These are phyloP conservation scores for Daldinia concentrica DNA, from an alignment of 495 filamentous ascomycete genomes.

Conservation along the genomic window DNA sequence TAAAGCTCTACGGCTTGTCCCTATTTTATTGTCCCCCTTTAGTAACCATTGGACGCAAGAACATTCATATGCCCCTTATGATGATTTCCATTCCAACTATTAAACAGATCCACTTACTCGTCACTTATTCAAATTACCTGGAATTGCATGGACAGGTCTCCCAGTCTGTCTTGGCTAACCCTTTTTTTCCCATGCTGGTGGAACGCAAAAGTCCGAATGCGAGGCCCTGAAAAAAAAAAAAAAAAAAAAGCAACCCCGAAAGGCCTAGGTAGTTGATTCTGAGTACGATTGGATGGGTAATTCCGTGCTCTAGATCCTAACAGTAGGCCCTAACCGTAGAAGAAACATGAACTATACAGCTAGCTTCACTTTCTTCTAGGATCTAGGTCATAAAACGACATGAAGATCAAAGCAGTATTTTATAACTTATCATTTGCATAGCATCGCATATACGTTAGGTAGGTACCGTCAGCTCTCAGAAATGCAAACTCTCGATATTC, in stretches of 20 bases:
- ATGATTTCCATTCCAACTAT: slow-evolving; percentile 8
- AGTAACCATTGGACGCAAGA: background rate
- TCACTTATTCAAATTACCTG: background rate
- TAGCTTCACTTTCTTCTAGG: slow-evolving; percentile 18
- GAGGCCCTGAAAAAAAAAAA: background rate
- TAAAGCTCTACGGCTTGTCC: background rate
- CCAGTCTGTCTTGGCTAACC: slow-evolving; percentile 30
- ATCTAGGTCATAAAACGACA: slow-evolving; percentile 10
- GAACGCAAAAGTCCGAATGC: slow-evolving; percentile 25
- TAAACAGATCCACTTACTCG: slow-evolving; percentile 6
- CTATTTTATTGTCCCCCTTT: background rate
- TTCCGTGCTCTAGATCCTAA: slow-evolving; percentile 26
- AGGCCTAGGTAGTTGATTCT: slow-evolving; percentile 8
- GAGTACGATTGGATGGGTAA: slow-evolving; percentile 29
- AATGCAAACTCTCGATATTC: slow-evolving; percentile 9
- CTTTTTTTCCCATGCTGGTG: slow-evolving; percentile 13
- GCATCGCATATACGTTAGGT: slow-evolving; percentile 4
- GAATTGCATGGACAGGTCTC: slow-evolving; percentile 22
- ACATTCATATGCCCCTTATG: background rate
- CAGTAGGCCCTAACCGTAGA: background rate
- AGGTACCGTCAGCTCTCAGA: slow-evolving; percentile 16
- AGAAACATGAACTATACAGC: slow-evolving; percentile 12
- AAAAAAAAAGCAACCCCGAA: slow-evolving; percentile 34
- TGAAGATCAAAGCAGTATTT: slow-evolving; percentile 5
- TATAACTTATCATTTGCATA: slow-evolving; percentile 23